phyloP scores from a whole-genome alignment of 306 rosid species.

The Trichosanthes cucumerina region DNA sequence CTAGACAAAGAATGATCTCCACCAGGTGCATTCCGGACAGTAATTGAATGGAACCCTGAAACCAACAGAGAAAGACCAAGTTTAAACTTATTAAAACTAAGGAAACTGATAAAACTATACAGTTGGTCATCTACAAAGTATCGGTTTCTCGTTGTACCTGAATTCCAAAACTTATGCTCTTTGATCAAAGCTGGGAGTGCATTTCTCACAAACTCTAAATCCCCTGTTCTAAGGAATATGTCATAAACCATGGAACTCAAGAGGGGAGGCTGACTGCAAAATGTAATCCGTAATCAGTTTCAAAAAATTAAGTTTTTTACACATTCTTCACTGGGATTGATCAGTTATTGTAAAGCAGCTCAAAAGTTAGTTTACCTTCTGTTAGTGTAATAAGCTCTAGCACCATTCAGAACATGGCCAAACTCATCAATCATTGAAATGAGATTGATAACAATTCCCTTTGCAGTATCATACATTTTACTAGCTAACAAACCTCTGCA shows the following conservation, averaged over 20 bases:
- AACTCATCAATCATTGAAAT: conserved; percentile 52
- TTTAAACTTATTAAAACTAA: not conserved
- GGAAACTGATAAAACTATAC: not conserved
- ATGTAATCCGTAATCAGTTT: not conserved
- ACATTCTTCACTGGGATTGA: not conserved
- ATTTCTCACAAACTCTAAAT: conserved; percentile 43
- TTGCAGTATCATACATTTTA: conserved; percentile 77
- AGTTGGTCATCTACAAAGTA: not conserved
- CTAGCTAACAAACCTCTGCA: conserved; percentile 74
- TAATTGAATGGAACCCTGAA: conserved; percentile 59
- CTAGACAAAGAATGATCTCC: conserved; percentile 48
- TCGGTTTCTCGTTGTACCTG: conserved; percentile 38
- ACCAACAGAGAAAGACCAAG: conserved; percentile 1
- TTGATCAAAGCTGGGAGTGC: conserved; percentile 72
- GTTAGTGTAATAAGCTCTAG: conserved; percentile 77
- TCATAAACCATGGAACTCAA: conserved; percentile 79
- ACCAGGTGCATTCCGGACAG: conserved; percentile 42
- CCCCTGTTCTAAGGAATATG: conserved; percentile 51
- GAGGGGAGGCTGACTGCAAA: conserved; percentile 93
- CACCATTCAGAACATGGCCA: conserved; percentile 81
- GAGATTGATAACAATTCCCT: conserved; percentile 52
- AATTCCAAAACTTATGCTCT: conserved; percentile 83
- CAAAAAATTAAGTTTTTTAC: not conserved
- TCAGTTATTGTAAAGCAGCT: not conserved
- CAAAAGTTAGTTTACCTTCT: conserved; percentile 41